Conservation (phyloP, 345 rosid species). For the Moringa oleifera region DNA sequence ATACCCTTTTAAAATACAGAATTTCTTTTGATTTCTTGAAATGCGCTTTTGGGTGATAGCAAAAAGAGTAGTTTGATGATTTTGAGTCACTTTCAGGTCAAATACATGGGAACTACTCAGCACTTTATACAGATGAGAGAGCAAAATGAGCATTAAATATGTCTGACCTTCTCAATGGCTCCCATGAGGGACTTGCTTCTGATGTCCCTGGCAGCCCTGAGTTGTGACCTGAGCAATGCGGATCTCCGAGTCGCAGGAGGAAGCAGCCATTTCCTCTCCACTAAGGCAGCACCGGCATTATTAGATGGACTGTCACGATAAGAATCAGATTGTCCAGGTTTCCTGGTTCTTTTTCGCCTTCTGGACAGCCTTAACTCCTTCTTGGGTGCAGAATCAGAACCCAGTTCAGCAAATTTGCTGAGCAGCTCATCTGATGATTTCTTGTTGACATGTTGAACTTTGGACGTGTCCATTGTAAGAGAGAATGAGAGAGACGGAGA, state of each 20-base stretch:
- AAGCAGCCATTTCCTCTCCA: conserved; percentile 65
- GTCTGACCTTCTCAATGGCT: conserved; percentile 52
- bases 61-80: no score
- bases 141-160: neutral
- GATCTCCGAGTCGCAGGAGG: conserved; percentile 43
- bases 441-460: conserved; percentile 60
- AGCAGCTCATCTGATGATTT: conserved; percentile 83
- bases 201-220: conserved; percentile 40
- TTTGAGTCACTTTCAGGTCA: no score
- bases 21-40: no score
- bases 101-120: no score
- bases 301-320: conserved; percentile 19
- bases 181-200: conserved; percentile 54
- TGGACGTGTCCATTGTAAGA: conserved; percentile 6
- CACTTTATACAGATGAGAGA: neutral
- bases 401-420: conserved; percentile 61
- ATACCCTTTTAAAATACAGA: no score
- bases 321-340: conserved; percentile 8
- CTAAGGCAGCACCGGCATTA: conserved; percentile 18
- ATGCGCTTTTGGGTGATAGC: no score
- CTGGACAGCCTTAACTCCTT: conserved; percentile 20
- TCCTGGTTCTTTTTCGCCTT: conserved; percentile 31
- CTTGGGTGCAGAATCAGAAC: conserved; percentile 21
- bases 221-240: conserved; percentile 38
- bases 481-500: neutral